A percentile compares a stretch with the other conserved stretches of the same genome.
phyloP scores from a whole-genome alignment of 805 yeast genomes.

The Brettanomyces naardenensis region DNA sequence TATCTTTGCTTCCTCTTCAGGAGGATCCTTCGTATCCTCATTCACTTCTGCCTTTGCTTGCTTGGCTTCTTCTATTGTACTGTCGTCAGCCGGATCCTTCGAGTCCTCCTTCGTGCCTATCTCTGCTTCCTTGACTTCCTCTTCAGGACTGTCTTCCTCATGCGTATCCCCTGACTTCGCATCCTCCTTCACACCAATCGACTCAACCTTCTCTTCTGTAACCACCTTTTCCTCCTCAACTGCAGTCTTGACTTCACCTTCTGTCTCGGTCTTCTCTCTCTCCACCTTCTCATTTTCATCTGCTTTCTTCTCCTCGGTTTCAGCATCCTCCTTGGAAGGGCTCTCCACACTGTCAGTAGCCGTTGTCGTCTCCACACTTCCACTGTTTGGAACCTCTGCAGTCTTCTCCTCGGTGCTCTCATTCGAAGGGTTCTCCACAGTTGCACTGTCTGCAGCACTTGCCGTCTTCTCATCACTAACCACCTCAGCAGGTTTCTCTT shows the following conservation, averaged over 20 bases:
- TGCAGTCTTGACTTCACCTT: neutral
- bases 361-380: neutral
- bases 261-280: neutral
- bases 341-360: too few species aligned
- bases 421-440: neutral
- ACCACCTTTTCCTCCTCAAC: neutral
- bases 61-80: neutral
- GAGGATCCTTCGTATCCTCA: neutral
- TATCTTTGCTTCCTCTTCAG: neutral
- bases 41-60: neutral
- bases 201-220: neutral
- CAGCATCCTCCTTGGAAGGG: neutral
- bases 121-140: neutral
- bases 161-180: too few species aligned
- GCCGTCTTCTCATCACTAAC: conserved; percentile 6
- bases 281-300: neutral
- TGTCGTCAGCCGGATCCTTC: neutral
- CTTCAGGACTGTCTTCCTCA: neutral
- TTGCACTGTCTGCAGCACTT: neutral
- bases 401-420: neutral
- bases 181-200: too few species aligned
- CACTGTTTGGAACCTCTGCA: neutral
- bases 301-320: neutral
- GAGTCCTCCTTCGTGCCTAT: neutral
- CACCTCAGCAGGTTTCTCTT: neutral